Base-by-base conservation (phyloP, 2,329 filamentous ascomycete genomes). In the Alternaria tenuissima region DNA sequence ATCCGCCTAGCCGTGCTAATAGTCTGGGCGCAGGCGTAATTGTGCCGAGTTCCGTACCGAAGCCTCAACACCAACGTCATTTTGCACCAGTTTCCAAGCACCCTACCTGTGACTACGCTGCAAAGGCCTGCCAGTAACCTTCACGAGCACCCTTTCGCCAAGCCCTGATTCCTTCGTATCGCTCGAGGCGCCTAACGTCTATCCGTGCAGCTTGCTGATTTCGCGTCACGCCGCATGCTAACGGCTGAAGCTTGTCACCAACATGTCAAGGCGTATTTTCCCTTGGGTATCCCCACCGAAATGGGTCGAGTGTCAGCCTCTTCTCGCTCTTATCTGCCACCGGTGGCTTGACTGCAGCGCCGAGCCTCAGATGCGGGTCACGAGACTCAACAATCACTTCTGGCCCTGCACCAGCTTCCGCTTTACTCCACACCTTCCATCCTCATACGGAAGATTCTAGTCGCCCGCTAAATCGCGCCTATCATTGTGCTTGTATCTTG, bases 211-310 rank as follows among this genome's bases (percentile, higher is more conserved):
- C 41, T 58, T 52, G 55, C 59, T 57, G 52, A 61, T 51, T 46
- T 51, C 55, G 64, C 57, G 59, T 64, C 59, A 60, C 59, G 60
- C 26, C 47, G 47, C 57, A 61, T 46, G 52, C 62, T 59, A 64
- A 71, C 65, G 69, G 66, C 53, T 24, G 63, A 72, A 71, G 69
- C 69, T 71, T 72, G 63, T 63, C 44, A 49, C 47, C 65, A 64
- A 69, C 39, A 36, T 43, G 52, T 46, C 52, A 43, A 38, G 66
- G 69, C 68, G 55, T 65, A 11, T 52, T 60, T 65, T 49, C 18
- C 55, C 57, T 22, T 26, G 30, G 52, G 38, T 41, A 41, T 47
- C 44, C 51, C 59, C 64, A 48, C 54, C 57, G 52, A 49, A n/a
- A 59, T 61, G 62, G 61, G 63, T 62, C 60, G 57, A 60, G 14